phyloP scores from a whole-genome alignment of 495 filamentous ascomycete genomes.

The Ramalina intermedia region DNA sequence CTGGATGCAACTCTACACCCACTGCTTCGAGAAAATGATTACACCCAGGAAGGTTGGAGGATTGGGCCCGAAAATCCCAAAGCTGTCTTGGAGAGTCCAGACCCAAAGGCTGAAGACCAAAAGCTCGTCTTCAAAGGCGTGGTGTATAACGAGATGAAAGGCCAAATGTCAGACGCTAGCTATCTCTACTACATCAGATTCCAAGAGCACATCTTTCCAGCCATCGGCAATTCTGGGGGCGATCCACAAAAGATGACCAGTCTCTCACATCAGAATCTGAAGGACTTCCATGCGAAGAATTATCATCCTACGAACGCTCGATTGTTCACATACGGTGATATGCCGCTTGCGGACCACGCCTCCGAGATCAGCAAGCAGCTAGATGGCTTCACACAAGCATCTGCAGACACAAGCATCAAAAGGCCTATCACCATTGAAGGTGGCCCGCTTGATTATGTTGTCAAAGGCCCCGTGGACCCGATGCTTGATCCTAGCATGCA shows the following conservation, averaged over 20 bases:
- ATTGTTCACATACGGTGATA: constrained; percentile 87
- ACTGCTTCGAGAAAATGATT: constrained; percentile 77
- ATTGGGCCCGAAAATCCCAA: constrained; percentile 80
- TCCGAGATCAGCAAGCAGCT: constrained; percentile 60
- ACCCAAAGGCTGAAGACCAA: constrained; percentile 26
- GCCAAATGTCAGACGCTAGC: constrained; percentile 92
- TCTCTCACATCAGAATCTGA: constrained; percentile 73
- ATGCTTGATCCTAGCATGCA: constrained; percentile 74
- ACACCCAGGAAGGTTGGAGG: constrained; percentile 91
- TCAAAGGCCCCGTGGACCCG: constrained; percentile 78
- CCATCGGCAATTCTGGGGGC: constrained; percentile 88
- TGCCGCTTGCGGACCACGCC: constrained; percentile 69
- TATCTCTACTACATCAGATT: constrained; percentile 92
- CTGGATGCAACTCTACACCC: constrained; percentile 87
- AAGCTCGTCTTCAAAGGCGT: constrained; percentile 92
- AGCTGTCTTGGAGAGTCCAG: constrained; percentile 29
- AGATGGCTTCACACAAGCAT: constrained; percentile 50
- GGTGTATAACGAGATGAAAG: constrained; percentile 99
- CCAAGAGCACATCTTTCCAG: constrained; percentile 85
- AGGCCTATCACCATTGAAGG: constrained; percentile 54
- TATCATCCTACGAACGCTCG: constrained; percentile 97
- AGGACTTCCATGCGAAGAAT: constrained; percentile 72
- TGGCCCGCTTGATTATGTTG: constrained; percentile 50
- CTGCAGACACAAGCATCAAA: constrained; percentile 58
- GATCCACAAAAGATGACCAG: constrained; percentile 94